Evolutionary conservation across 305 asterid species (phyloP).

Genomic region (Striga hermonthica): DNA sequence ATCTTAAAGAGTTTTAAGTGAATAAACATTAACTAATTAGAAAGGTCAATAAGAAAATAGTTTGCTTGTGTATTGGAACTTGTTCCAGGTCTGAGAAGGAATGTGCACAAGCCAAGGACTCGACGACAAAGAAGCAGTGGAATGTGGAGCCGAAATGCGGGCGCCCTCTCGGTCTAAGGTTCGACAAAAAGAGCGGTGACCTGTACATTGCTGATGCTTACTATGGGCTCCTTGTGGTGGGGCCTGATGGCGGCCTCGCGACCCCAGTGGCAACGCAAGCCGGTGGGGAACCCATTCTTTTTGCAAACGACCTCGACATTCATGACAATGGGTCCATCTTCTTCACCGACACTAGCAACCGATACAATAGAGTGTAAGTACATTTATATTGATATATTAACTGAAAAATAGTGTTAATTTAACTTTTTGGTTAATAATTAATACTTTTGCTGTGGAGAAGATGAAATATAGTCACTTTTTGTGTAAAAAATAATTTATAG

Average conservation of each 20-base stretch:
- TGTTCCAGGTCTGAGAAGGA: constrained; percentile 54
- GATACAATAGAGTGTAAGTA: constrained; percentile 77
- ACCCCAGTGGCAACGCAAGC: constrained; percentile 61
- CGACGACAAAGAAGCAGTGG: constrained; percentile 80
- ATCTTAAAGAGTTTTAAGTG: too few species aligned
- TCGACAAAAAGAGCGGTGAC: constrained; percentile 55
- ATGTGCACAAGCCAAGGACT: constrained; percentile 58
- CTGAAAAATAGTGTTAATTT: too few species aligned
- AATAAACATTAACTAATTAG: too few species aligned
- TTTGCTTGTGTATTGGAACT: not conserved
- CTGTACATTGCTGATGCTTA: constrained; percentile 90
- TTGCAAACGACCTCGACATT: constrained; percentile 93
- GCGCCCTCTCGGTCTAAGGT: constrained; percentile 82
- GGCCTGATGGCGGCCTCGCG: constrained; percentile 83
- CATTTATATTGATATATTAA: constrained; percentile 14
- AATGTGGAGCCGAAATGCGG: constrained; percentile 66
- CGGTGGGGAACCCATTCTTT: constrained; percentile 66
- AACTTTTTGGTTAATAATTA: too few species aligned
- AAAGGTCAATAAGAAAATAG: not conserved
- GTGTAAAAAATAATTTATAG: too few species aligned
- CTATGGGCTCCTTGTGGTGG: constrained; percentile 75
- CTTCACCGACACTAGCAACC: constrained; percentile 89
- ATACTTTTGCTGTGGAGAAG: too few species aligned
- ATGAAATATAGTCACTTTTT: too few species aligned
- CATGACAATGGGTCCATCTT: constrained; percentile 82